Base-by-base conservation (phyloP, 2,329 filamentous ascomycete species). In the Ophiostoma quercus region DNA sequence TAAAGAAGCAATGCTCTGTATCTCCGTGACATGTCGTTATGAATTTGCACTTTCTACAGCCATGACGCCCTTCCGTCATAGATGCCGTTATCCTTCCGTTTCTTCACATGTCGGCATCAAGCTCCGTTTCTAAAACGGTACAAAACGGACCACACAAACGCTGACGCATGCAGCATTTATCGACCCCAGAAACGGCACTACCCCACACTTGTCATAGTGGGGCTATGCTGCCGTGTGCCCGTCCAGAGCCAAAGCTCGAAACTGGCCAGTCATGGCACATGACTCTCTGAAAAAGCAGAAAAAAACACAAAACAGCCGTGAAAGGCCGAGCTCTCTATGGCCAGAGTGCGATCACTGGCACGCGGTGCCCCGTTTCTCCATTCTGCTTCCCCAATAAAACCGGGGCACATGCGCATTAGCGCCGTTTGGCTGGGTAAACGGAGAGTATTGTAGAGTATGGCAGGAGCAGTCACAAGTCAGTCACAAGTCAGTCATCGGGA, bases 371-470 rank as follows among this genome's bases (percentile, higher is more conserved):
- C 68, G 51, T 51, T 69, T 47, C 51, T 62, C 65, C 68, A 39
- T 63, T 41, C 65, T 29, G 34, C 29, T 70, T 70, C 69, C 68
- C 69, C 69, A 70, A 67, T 39, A 25, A 54, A 51, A 65, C 57
- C 41, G 57, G 39, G 63, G 62, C 34, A 7, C 16, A 68, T 12
- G 62, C 11, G 4, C 25, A 62, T 32, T 51, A 66, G 63, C 54
- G 68, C 47, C 66, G 68, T 65, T 41, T 66, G 68, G 43, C 66
- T 57, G 57, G 57, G 69, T 68, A 67, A 67, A 51, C 60, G 62
- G 68, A 68, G 68, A 41, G 39, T 41, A 41, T 41, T 12, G 12
- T 14, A 41, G 39, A 12, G 34, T 2, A 41, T 41, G 39, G 34
- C 34, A 34, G 8, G 34, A 29, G 37, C 37, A 39, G 14, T 43